Evolutionary conservation across 192 early-diverging fungal species (phyloP), one percentile per base, ranked within the genome.

Genomic region (Spinellus fusiger): DNA sequence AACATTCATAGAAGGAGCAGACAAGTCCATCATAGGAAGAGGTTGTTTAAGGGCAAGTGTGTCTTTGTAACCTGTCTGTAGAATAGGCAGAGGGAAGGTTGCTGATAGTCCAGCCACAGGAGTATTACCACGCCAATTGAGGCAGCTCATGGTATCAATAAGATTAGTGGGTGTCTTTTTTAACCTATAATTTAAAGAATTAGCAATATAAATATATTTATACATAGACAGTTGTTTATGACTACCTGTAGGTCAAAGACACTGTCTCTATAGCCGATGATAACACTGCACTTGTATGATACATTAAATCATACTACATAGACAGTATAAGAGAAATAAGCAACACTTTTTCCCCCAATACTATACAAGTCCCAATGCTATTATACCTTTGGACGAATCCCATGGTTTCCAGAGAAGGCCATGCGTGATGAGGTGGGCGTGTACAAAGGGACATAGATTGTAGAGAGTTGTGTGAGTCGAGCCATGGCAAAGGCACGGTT

Each of bases 271-370:
- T 80, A 12, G 71, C 82, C 0, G 80, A 65, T 4, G 82, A 77
- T 26, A 81, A 60, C 33, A 81, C 61, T 0, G 80, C 72, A 48
- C 82, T 84, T 9, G 82, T 77, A 49, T 84, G 82, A 54, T 81
- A 84, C n/a, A 26, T 49, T 22, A 33, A 70, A 35, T 76, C 74
- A 55, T 27, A 49, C 56, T 59, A 38, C 1, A 62, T 13, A 50
- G 44, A 15, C 38, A 6, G 10, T 28, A 26, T 22, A 32, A 20
- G n/a, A 26, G 18, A 16, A 60, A 4, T 37, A 6, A 49, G n/a
- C 53, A 51, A n/a, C n/a, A 47, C 12, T 29, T 44, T 15, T 31
- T 28, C 15, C 13, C 3, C 13, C 10, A 12, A 44, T 44, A 12
- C 2, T 44, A 3, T 44, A n/a, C n/a, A n/a, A n/a, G n/a, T n/a